Base-by-base conservation (phyloP, 1,284 basidiomycete genomes). In the Ustilago bromivora region DNA sequence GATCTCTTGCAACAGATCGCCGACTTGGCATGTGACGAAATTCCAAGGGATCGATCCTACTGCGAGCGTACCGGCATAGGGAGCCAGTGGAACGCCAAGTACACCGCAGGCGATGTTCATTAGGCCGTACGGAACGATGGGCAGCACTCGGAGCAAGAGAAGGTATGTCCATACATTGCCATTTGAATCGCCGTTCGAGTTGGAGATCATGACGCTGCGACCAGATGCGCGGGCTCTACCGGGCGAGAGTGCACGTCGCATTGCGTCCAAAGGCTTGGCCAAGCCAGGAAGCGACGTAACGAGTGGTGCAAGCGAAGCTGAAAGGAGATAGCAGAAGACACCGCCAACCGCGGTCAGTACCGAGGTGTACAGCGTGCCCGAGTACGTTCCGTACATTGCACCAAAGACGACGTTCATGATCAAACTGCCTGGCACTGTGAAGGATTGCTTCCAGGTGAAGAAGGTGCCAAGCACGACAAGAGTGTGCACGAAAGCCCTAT, bases 61-160 rank as follows among this genome's bases (percentile, higher is more conserved):
- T 9, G 66, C 81, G 6, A 86, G 63, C 6, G 84, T 85, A 10
- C 64, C 76, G 2, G 72, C 73, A 58, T 82, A 86, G 7, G 84
- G 84, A 3, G 76, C 52, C n/a, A 86, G 62, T 3, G 84, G 84
- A 11, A 85, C 84, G 19, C 81, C 66, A 12, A 86, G 76, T 7
- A 85, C 79, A 12, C 80, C 82, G 54, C 84, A 85, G 7, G 83
- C 83, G 51, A 86, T 84, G 70, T 86, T 86, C 82, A 85, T 86
- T 55, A 83, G 46, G 2, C 84, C 83, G 53, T 85, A 86, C 12
- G 84, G 84, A 9, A 85, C 79, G 58, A 86, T 79, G 15, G 84
- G 84, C n/a, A 86, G 64, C 2, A 86, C 68, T 10, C 84, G 80
- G 3, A 86, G 74, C 4, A 85, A 75, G 8, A 86, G 55, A 23